phyloP scores from a whole-genome alignment of 805 yeast genomes.

The Lachancea lanzarotensis region DNA sequence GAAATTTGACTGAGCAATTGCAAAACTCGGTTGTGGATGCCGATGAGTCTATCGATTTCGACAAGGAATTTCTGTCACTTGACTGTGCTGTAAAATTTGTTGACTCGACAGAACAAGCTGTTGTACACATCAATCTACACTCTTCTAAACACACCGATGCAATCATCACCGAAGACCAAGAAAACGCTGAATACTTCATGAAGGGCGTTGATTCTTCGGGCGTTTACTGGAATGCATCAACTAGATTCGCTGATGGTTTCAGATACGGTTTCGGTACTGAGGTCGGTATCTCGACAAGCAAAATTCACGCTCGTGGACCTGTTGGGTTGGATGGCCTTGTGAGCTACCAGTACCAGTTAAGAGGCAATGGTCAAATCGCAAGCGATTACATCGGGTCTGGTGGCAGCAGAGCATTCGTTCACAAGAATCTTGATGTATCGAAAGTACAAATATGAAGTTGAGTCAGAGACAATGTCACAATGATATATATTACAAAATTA shows the following conservation, averaged over 20 bases:
- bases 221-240: conserved; percentile 95
- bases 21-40: conserved; percentile 36
- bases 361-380: conserved; percentile 90
- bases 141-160: conserved; percentile 96
- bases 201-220: conserved; percentile 91
- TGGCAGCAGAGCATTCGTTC: conserved; percentile 71
- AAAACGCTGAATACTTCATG: conserved; percentile 66
- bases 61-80: conserved; percentile 73
- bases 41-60: conserved; percentile 55
- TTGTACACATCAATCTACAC: conserved; percentile 77
- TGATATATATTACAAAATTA: not conserved
- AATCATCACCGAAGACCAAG: conserved; percentile 71
- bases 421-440: conserved; percentile 48
- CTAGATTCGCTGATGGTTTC: conserved; percentile 97
- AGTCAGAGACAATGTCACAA: not conserved
- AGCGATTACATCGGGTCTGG: conserved; percentile 92
- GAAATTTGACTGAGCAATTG: conserved; percentile 13
- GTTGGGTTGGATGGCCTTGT: conserved; percentile 96
- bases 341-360: conserved; percentile 87
- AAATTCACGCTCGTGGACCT: conserved; percentile 97
- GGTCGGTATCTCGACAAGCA: conserved; percentile 95
- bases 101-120: conserved; percentile 59
- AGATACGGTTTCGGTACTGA: conserved; percentile 98
- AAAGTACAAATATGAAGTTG: conserved; percentile 22
- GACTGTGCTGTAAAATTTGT: conserved; percentile 73